Evolutionary conservation across 768 basidiomycete genomes (phyloP).

Genomic region (Hygrophorus pudorinus): DNA sequence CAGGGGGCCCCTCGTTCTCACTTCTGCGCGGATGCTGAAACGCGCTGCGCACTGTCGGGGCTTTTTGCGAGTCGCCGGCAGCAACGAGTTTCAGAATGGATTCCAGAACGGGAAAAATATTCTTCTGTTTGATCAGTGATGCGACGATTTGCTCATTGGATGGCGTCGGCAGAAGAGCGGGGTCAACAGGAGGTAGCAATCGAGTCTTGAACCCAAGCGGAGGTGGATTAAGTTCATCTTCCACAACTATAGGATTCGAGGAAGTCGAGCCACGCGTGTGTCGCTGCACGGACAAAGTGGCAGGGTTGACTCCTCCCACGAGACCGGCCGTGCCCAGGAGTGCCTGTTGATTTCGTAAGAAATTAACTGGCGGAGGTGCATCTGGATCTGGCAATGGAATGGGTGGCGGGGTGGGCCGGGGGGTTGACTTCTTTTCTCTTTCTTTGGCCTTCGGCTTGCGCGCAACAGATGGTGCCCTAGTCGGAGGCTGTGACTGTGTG

Average conservation of each 20-base stretch:
- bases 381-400: conserved; percentile 56
- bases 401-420: conserved; percentile 40
- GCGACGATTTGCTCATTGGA: conserved; percentile 49
- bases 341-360: conserved; percentile 63
- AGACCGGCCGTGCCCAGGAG: conserved; percentile 66
- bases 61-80: conserved; percentile 14
- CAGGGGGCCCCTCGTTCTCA: background rate
- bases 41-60: background rate
- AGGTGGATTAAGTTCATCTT: conserved; percentile 39
- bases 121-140: conserved; percentile 51
- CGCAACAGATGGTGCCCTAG: conserved; percentile 11
- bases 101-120: conserved; percentile 56
- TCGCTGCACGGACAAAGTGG: conserved; percentile 32
- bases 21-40: background rate
- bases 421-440: conserved; percentile 29
- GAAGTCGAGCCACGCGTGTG: conserved; percentile 42
- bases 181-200: conserved; percentile 20
- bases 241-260: conserved; percentile 61
- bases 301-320: conserved; percentile 55
- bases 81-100: conserved; percentile 50
- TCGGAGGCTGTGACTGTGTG: background rate
- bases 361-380: conserved; percentile 53
- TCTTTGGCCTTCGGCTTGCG: conserved; percentile 15
- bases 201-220: conserved; percentile 16
- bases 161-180: conserved; percentile 35